phyloP scores from a whole-genome alignment of 495 filamentous ascomycete species.

The Podospora conica region DNA sequence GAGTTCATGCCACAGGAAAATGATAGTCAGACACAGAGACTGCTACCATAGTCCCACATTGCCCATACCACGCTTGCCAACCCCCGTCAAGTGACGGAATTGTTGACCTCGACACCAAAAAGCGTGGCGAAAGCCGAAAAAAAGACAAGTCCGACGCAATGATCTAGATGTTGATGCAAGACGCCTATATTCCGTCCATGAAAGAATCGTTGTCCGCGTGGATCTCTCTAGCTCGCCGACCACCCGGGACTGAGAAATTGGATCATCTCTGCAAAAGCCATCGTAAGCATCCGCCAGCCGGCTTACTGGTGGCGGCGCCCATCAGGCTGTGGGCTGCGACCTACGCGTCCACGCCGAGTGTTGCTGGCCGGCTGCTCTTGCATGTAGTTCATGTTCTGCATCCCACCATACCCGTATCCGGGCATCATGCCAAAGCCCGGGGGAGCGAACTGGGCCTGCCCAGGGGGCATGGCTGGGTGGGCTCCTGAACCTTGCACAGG shows the following conservation, averaged over 20 bases:
- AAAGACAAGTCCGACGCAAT: background rate
- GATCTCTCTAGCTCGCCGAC: background rate
- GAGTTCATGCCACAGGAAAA: background rate
- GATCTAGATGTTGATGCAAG: background rate
- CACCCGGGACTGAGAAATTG: background rate
- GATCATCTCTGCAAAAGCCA: conserved; percentile 12
- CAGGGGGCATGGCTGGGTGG: conserved; percentile 25
- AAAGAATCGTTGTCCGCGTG: background rate
- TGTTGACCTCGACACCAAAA: background rate
- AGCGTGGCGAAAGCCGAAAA: background rate
- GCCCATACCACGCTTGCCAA: background rate
- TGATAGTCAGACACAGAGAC: too few relatives aligned
- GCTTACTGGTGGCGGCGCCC: conserved; percentile 8
- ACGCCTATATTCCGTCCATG: background rate
- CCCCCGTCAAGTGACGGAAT: background rate
- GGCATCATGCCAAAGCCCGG: conserved; percentile 46
- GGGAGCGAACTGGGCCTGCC: conserved; percentile 36
- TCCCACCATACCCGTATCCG: conserved; percentile 41
- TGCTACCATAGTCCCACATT: background rate
- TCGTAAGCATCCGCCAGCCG: conserved; percentile 12
- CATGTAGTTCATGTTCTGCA: conserved; percentile 41
- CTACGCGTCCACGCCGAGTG: conserved; percentile 48
- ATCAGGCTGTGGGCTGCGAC: conserved; percentile 34
- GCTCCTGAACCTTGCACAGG: conserved; percentile 39
- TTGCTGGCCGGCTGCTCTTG: conserved; percentile 39